Evolutionary conservation across 2,329 filamentous ascomycete genomes (phyloP).

Genomic region (Aspergillaceae sp.): DNA sequence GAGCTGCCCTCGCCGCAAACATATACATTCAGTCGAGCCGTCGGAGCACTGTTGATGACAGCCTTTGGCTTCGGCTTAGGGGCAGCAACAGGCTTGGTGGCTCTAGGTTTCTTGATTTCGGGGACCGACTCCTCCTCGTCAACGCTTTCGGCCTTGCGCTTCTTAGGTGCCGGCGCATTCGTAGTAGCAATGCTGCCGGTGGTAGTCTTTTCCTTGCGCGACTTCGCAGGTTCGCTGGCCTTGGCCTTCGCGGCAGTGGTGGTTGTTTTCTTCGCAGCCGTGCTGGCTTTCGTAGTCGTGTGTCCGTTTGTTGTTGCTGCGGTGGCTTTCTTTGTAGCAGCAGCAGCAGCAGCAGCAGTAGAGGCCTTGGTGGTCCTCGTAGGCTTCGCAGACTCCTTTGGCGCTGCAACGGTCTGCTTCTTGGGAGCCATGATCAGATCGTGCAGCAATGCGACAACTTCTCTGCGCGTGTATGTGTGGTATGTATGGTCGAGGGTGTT

Average conservation of each 20-base stretch:
- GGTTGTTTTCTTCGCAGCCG: slow-evolving; percentile 11
- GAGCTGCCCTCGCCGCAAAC: slow-evolving; percentile 72
- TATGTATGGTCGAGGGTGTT: neutral
- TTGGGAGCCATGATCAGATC: slow-evolving; percentile 21
- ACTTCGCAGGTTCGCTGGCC: slow-evolving; percentile 5
- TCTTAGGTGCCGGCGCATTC: slow-evolving; percentile 12
- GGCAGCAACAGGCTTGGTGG: slow-evolving; percentile 19
- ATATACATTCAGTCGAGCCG: slow-evolving; percentile 56
- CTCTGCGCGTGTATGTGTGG: neutral
- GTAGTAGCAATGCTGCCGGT: slow-evolving; percentile 9
- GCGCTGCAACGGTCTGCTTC: slow-evolving; percentile 9
- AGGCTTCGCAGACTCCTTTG: slow-evolving; percentile 14
- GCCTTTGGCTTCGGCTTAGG: slow-evolving; percentile 25
- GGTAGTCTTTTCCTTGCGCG: slow-evolving; percentile 13
- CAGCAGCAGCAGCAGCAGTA: slow-evolving; percentile 5
- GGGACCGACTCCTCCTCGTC: slow-evolving; percentile 17
- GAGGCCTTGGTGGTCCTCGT: slow-evolving; percentile 4
- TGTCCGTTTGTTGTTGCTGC: slow-evolving; percentile 11
- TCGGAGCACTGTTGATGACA: slow-evolving; percentile 56
- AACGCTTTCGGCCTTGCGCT: slow-evolving; percentile 26
- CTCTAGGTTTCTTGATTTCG: slow-evolving; percentile 23
- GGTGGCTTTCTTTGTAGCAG: slow-evolving; percentile 14
- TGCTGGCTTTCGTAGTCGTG: slow-evolving; percentile 13
- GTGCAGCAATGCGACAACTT: neutral
- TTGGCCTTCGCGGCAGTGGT: slow-evolving; percentile 7